These are phyloP conservation scores for Poa pratensis DNA, from an alignment of 176 grass and related monocot species.

Conservation along the genomic window DNA sequence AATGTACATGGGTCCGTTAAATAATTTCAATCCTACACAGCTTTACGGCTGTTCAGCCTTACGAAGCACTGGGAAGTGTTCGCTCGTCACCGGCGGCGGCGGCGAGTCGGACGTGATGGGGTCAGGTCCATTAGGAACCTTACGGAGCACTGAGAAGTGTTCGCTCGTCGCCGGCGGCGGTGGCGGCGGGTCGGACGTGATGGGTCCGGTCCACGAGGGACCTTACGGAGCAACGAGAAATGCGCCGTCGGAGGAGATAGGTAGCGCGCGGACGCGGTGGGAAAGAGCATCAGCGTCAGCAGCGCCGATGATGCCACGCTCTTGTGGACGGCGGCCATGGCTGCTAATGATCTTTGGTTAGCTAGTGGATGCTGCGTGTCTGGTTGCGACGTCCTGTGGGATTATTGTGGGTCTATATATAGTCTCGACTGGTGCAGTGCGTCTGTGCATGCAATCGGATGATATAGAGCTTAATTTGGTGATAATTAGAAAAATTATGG, in stretches of 20 bases:
- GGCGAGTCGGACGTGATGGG: background rate
- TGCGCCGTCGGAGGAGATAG: background rate
- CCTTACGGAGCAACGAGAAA: background rate
- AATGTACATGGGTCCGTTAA: no score
- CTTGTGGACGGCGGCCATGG: background rate
- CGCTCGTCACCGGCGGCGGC: background rate
- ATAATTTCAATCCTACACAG: no score
- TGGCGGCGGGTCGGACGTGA: background rate
- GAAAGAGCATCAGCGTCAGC: background rate
- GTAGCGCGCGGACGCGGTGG: background rate
- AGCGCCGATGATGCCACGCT: background rate
- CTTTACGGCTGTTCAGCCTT: no score
- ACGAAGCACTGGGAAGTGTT: background rate
- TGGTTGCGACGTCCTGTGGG: background rate
- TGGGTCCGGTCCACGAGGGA: background rate
- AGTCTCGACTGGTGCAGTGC: background rate
- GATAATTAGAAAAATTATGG: background rate
- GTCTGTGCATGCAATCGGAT: background rate
- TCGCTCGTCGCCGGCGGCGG: background rate
- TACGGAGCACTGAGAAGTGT: background rate
- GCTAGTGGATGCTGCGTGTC: background rate
- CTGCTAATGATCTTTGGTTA: background rate
- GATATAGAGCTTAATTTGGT: background rate
- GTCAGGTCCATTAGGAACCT: no score
- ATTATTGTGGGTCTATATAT: background rate